Conservation (phyloP, 2,329 filamentous ascomycete species). For the Aspergillus pseudoglaucus region DNA sequence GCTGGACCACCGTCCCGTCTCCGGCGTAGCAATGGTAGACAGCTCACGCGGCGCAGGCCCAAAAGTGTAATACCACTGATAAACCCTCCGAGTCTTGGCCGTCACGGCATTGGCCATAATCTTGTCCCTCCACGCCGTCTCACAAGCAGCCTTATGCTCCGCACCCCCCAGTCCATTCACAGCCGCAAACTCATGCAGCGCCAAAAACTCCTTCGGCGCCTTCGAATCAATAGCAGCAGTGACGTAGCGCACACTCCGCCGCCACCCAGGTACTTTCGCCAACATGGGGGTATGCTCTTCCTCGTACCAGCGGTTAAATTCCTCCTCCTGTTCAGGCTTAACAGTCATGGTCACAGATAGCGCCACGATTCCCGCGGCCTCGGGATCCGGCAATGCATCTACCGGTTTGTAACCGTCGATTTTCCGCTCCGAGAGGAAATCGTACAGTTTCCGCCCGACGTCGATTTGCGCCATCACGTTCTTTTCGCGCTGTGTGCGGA, state of each 20-base stretch:
- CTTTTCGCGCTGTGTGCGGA: constrained; percentile 54
- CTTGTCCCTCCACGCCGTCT: constrained; percentile 56
- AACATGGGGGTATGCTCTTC: constrained; percentile 70
- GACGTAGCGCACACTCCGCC: constrained; percentile 64
- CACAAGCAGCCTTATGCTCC: constrained; percentile 57
- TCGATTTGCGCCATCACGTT: constrained; percentile 59
- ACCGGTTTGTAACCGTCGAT: constrained; percentile 52
- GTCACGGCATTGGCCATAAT: constrained; percentile 56
- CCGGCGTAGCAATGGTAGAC: constrained; percentile 44
- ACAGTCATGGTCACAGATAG: constrained; percentile 57
- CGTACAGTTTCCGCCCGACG: constrained; percentile 66
- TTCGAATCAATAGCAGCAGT: constrained; percentile 58
- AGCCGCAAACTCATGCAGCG: constrained; percentile 66
- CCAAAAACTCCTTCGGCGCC: constrained; percentile 53
- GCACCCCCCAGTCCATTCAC: constrained; percentile 60
- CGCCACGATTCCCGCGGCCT: constrained; percentile 55
- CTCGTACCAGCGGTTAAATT: constrained; percentile 63
- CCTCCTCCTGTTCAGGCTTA: constrained; percentile 45
- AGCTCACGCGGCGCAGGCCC: constrained; percentile 67
- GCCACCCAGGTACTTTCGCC: constrained; percentile 70
- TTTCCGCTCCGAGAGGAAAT: constrained; percentile 54
- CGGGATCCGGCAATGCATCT: constrained; percentile 54
- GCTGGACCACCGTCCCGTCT: constrained; percentile 47
- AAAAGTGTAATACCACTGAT: constrained; percentile 73
- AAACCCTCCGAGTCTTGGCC: constrained; percentile 53